Base-by-base conservation (phyloP, 495 filamentous ascomycete genomes). In the Glarea lozoyensis region DNA sequence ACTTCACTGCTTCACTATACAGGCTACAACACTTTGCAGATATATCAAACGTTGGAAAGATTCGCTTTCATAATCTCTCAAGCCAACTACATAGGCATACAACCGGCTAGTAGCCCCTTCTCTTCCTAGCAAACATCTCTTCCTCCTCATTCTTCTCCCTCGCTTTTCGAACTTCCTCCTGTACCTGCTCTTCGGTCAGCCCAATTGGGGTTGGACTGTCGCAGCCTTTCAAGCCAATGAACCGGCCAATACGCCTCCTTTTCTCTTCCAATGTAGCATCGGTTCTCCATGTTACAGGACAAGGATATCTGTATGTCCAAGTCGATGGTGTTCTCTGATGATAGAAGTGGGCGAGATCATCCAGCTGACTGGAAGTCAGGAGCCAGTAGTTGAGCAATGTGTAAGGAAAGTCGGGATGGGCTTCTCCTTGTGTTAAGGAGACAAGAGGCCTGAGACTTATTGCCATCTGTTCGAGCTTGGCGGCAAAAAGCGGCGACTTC, bases 331-430 rank as follows among this genome's bases (percentile, higher is more conserved):
- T 72, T 34, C 73, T 65, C 57, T 94, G 86, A 60, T 88, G 79
- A 61, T 86, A 92, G 58, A 83, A 81, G 27, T 67, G 62, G 6
- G 86, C 84, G 4, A 94, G 76, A 25, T 58, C 58, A 54, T 93
- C 84, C 31, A 88, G 73, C 58, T 90, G 68, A 16, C 49, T 55
- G 48, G 75, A 71, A 22, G 84, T 86, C 31, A 93, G 73, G 18
- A 92, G 75, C 66, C 82, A 84, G 67, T 79, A 88, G 58, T 72
- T 62, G 1, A 89, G 70, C 11, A 88, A 55, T 0, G 73, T 82
- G 0, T 23, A 43, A 0, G 87, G 86, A 63, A 86, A 93, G 13
- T 62, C 46, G 0, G 81, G 78, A 59, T 87, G 80, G 0, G 75
- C 44, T 9, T 58, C 49, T 36, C 81, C 82, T 0, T 73, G 74